Evolutionary conservation across 371 early-diverging fungal species (phyloP).

Genomic region (Syncephalis plumigaleata): DNA sequence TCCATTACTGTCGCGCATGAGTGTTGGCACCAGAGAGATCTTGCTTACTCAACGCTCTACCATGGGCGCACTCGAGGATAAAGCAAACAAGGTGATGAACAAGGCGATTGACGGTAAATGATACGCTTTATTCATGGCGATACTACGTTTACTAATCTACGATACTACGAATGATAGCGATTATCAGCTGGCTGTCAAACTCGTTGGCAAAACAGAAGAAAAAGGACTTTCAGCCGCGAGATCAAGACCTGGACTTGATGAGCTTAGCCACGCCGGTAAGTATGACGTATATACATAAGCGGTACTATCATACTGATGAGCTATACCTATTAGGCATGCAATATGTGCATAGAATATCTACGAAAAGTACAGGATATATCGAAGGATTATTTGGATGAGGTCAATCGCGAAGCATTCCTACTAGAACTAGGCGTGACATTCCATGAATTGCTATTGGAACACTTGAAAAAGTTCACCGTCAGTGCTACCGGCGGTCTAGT

Average conservation of each 20-base stretch:
- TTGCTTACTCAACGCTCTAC: background rate
- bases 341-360: constrained; percentile 46
- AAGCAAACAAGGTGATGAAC: constrained; percentile 57
- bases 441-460: constrained; percentile 80
- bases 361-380: constrained; percentile 35
- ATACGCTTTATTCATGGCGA: constrained; percentile 17
- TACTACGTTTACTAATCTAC: background rate
- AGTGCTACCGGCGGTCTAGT: constrained; percentile 71
- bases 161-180: constrained; percentile 9
- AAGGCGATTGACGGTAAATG: constrained; percentile 28
- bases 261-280: constrained; percentile 44
- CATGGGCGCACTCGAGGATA: constrained; percentile 61
- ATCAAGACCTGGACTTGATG: constrained; percentile 58
- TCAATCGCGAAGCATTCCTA: constrained; percentile 60
- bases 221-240: constrained; percentile 65
- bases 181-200: background rate
- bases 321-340: constrained; percentile 56
- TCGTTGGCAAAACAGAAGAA: constrained; percentile 28
- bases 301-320: no score
- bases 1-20: no score
- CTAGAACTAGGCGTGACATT: constrained; percentile 61
- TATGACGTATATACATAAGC: no score
- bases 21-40: no score
- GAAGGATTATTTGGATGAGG: constrained; percentile 42
- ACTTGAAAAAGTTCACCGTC: constrained; percentile 75